These are phyloP conservation scores for Primulina eburnea DNA, from an alignment of 257 asterid species.

Conservation along the genomic window DNA sequence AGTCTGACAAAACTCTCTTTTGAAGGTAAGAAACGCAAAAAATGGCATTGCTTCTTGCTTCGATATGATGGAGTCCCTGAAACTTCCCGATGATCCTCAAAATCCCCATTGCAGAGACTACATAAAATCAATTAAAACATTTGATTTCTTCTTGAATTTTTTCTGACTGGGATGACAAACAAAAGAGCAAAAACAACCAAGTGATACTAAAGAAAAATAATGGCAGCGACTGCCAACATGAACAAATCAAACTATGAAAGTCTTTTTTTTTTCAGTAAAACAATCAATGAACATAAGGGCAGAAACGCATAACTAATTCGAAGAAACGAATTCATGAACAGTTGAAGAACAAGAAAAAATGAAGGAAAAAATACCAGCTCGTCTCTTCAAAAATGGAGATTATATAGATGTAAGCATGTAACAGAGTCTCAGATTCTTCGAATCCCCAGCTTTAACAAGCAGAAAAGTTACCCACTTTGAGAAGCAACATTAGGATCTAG, in stretches of 20 bases:
- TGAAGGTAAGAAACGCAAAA: constrained; percentile 24
- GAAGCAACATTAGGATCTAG: too few relatives aligned
- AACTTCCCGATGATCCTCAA: constrained; percentile 35
- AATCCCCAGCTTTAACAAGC: too few relatives aligned
- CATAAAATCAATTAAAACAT: neutral
- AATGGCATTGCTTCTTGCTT: constrained; percentile 21
- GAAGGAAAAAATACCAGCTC: neutral
- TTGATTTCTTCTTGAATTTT: neutral
- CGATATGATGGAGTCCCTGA: constrained; percentile 27
- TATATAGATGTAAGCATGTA: too few relatives aligned
- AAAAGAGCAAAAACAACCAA: neutral
- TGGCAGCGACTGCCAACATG: neutral
- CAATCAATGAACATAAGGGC: neutral
- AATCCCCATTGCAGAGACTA: constrained; percentile 39
- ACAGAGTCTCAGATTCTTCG: too few relatives aligned
- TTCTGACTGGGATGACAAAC: neutral
- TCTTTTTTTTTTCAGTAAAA: too few relatives aligned
- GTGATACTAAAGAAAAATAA: neutral
- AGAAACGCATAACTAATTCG: neutral
- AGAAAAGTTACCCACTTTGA: too few relatives aligned
- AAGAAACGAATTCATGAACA: neutral
- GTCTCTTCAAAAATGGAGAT: neutral
- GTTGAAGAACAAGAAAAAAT: neutral
- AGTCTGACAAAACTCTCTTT: constrained; percentile 41
- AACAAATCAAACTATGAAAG: neutral